These are phyloP conservation scores for Posidonia australis DNA, from an alignment of 106 monocot species.

Conservation along the genomic window DNA sequence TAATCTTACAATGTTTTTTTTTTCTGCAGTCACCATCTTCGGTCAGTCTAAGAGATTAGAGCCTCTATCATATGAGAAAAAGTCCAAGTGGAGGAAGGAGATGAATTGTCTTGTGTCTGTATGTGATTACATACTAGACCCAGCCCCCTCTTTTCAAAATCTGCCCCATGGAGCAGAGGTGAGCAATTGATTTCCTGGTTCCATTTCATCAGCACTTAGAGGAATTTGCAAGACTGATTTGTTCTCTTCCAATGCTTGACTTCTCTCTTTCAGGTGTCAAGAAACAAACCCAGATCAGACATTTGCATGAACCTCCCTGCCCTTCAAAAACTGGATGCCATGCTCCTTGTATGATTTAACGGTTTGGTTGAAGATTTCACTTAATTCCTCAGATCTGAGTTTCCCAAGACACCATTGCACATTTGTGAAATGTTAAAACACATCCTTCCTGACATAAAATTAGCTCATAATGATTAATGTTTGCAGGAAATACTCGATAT, in stretches of 20 bases:
- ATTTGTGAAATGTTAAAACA: too few relatives aligned
- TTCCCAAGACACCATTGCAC: too few relatives aligned
- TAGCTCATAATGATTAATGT: too few relatives aligned
- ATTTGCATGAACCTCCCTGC: constrained; percentile 79
- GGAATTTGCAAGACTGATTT: background rate
- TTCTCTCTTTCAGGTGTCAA: constrained; percentile 38
- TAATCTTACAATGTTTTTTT: too few relatives aligned
- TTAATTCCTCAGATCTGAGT: too few relatives aligned
- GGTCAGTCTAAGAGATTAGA: constrained; percentile 61
- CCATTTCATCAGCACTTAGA: background rate
- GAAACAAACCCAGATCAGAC: constrained; percentile 63
- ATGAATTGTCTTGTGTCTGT: constrained; percentile 70
- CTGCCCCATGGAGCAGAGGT: constrained; percentile 3
- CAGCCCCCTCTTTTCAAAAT: background rate
- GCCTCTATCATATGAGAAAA: constrained; percentile 56
- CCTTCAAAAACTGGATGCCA: constrained; percentile 61
- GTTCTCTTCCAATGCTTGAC: background rate
- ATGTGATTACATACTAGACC: constrained; percentile 74
- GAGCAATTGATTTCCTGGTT: background rate
- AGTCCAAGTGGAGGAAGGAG: constrained; percentile 75
- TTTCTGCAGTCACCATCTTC: constrained; percentile 64
- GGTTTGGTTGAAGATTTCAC: background rate
- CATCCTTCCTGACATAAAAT: too few relatives aligned
- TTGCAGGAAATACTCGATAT: too few relatives aligned
- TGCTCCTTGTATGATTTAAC: constrained; percentile 53